phyloP scores from a whole-genome alignment of 2,329 filamentous ascomycete species.

The Thermoascus crustaceus region DNA sequence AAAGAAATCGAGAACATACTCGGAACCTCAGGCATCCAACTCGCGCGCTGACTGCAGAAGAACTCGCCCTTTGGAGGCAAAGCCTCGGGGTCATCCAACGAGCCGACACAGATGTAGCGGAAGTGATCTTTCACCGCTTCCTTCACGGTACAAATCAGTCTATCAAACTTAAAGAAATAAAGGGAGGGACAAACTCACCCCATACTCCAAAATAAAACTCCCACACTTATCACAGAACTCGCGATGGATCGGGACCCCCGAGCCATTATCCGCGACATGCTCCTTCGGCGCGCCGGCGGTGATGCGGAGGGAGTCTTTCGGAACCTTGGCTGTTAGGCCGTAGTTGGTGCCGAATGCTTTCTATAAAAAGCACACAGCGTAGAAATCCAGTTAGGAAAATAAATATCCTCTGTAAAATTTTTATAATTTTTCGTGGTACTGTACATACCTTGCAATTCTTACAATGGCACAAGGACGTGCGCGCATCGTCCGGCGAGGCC shows the following conservation, averaged over 20 bases:
- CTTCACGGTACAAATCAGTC: slow-evolving; percentile 9
- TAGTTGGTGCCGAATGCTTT: slow-evolving; percentile 46
- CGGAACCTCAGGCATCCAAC: slow-evolving; percentile 46
- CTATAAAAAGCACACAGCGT: slow-evolving; percentile 20
- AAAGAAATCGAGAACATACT: slow-evolving; percentile 24
- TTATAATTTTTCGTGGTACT: not conserved
- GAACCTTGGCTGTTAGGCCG: slow-evolving; percentile 46
- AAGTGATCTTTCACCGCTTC: slow-evolving; percentile 26
- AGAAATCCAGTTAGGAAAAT: not conserved
- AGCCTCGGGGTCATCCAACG: slow-evolving; percentile 42
- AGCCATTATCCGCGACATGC: slow-evolving; percentile 44
- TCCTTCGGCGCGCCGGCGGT: slow-evolving; percentile 33
- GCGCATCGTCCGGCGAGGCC: slow-evolving; percentile 38
- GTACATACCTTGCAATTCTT: slow-evolving; percentile 40
- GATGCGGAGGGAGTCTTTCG: slow-evolving; percentile 37
- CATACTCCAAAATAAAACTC: slow-evolving; percentile 45
- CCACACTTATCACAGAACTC: slow-evolving; percentile 49
- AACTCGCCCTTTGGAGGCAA: slow-evolving; percentile 49
- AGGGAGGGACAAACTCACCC: slow-evolving; percentile 26
- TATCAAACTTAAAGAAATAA: not conserved
- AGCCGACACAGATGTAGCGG: slow-evolving; percentile 42
- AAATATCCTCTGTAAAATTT: slow-evolving; percentile 4
- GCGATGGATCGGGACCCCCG: slow-evolving; percentile 39
- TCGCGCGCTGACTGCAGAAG: slow-evolving; percentile 41
- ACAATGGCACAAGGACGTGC: slow-evolving; percentile 48